Percentiles rank a stretch among this genome's conserved stretches.
Conservation (phyloP, 371 early-diverging fungal genomes). For the Rhizopus sp. region DNA sequence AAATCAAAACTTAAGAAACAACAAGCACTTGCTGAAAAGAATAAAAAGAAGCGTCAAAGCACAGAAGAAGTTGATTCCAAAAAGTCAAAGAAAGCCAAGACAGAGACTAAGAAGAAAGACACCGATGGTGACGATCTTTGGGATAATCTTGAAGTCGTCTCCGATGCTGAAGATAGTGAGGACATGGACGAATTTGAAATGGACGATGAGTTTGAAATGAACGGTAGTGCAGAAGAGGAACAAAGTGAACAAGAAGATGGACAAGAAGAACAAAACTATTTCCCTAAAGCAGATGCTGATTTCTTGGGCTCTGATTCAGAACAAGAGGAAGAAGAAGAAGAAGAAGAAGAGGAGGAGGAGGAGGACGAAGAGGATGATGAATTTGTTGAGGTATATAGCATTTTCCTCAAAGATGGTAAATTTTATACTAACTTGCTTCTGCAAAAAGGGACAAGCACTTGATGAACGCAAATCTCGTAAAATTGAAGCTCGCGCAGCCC, state of each 20-base stretch:
- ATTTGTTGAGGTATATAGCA: slow-evolving; percentile 8
- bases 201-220: slow-evolving; percentile 40
- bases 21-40: slow-evolving; percentile 36
- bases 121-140: slow-evolving; percentile 37
- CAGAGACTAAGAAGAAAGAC: slow-evolving; percentile 4
- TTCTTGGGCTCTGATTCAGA: slow-evolving; percentile 62
- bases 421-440: not conserved
- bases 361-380: slow-evolving; percentile 38
- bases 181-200: slow-evolving; percentile 34
- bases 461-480: slow-evolving; percentile 76
- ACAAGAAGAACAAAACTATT: slow-evolving; percentile 41
- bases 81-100: slow-evolving; percentile 29
- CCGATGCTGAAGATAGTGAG: slow-evolving; percentile 52
- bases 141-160: slow-evolving; percentile 56
- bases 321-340: slow-evolving; percentile 44
- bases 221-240: slow-evolving; percentile 45
- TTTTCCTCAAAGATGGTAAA: not conserved
- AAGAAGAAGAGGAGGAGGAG: slow-evolving; percentile 32
- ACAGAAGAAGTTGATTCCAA: slow-evolving; percentile 30
- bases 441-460: slow-evolving; percentile 39
- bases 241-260: slow-evolving; percentile 47
- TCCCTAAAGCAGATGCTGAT: slow-evolving; percentile 54
- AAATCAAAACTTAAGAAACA: slow-evolving; percentile 29
- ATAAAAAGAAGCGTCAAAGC: slow-evolving; percentile 36
- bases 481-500: slow-evolving; percentile 62